Base-by-base conservation (phyloP, 441 rosid species). In the Syzygium malaccense region DNA sequence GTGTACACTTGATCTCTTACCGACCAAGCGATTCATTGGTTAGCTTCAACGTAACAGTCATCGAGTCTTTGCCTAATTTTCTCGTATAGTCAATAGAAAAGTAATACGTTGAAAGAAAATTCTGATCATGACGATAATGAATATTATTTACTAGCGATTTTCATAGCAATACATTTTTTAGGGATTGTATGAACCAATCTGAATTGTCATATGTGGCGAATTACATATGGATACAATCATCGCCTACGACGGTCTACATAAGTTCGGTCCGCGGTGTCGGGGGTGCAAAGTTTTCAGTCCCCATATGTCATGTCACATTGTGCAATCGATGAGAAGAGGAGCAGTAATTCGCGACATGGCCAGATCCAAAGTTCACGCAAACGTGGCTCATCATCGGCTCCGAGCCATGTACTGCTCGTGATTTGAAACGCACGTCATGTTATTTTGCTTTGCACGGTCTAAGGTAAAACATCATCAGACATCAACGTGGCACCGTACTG, bases 111-210 rank as follows among this genome's bases (percentile, higher is more conserved):
- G 1, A 25, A 23, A 41, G 9, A 6, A 0, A 1, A 71, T 37
- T 37, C 0, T 2, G 6, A 41, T 41, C 13, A 6, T 6, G 15
- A 0, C 1, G 0, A 9, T 0, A 19, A 68, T 68, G 41, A 19
- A 23, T 11, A 32, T 19, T 32, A 4, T 5, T 15, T 7, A 64
- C 3, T 30, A 64, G 23, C 32, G n/a, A 75, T 23, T 75, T 71
- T 23, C 23, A 37, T 14, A 37, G 12, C 11, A 23, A 23, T 13
- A 75, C 7, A 15, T 23, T 37, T 4, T 71, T 75, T 2, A 75
- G 3, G 3, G 7, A 41, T 41, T 11, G 51, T 17, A 20, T 75
- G 18, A 23, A 75, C 5, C 4, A 41, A 48, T 75, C 53, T 4
- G 0, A 41, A 75, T 26, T 75, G 7, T 75, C 51, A 23, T 5